Evolutionary conservation across 345 rosid genomes (phyloP).

Genomic region (Salix viminalis): DNA sequence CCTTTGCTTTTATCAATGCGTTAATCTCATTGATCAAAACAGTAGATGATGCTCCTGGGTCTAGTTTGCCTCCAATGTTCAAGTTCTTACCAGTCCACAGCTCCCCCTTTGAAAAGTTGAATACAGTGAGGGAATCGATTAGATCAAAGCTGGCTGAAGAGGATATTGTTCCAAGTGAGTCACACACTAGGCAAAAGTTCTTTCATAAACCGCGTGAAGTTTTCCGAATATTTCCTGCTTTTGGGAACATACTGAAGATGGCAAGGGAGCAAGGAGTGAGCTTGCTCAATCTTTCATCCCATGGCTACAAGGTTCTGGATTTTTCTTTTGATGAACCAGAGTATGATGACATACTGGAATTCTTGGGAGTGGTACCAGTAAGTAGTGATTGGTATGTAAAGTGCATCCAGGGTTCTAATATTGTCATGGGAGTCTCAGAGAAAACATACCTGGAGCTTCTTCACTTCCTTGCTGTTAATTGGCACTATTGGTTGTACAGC

Average conservation of each 20-base stretch:
- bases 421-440: conserved; percentile 45
- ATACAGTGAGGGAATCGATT: conserved; percentile 43
- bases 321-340: conserved; percentile 39
- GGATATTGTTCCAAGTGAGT: conserved; percentile 53
- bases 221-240: conserved; percentile 50
- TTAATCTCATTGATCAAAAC: conserved; percentile 49
- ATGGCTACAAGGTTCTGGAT: conserved; percentile 42
- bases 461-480: conserved; percentile 44
- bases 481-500: conserved; percentile 34
- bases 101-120: conserved; percentile 33
- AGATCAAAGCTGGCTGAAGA: conserved; percentile 30
- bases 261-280: conserved; percentile 47
- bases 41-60: conserved; percentile 42
- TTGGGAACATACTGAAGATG: conserved; percentile 51
- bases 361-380: conserved; percentile 47
- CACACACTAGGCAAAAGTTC: conserved; percentile 46
- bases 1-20: conserved; percentile 56
- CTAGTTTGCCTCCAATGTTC: conserved; percentile 47
- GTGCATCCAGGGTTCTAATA: conserved; percentile 54
- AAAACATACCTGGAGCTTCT: conserved; percentile 46
- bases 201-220: conserved; percentile 58
- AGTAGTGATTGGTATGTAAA: conserved; percentile 51
- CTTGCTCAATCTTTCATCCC: conserved; percentile 58
- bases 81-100: conserved; percentile 50
- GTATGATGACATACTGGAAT: conserved; percentile 39